Base-by-base conservation (phyloP, 805 yeast genomes). In the Teunomyces funiuensis region DNA sequence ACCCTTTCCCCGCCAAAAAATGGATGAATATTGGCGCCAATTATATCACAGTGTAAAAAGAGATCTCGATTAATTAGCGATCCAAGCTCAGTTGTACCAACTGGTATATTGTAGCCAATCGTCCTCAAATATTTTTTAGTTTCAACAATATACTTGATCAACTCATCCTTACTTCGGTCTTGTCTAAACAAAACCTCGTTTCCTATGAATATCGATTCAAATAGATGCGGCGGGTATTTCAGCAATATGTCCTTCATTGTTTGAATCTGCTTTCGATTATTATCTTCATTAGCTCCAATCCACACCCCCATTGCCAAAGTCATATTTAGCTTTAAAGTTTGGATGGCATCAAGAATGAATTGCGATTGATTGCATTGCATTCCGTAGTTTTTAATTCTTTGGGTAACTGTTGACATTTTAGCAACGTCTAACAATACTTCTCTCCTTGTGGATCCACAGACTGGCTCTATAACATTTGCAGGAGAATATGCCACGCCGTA, bases 1-100 rank as follows among this genome's bases (percentile, higher is more conserved):
- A 75, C 83, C 1, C 47, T 41, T 0, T 70, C 73, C 0, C 89
- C 89, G 1, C 80, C 76, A 56, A 82, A 80, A 45, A 83, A 83
- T 2, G 89, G 88, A 59, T 82, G 85, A 4, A 80, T 64, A 51
- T 81, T 82, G 6, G 81, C 78, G 0, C 87, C 88, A 23, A 79
- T 55, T 8, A 82, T 58, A 50, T 83, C 88, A 49, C 79, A 73
- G 2, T 54, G 61, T 26, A 57, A 51, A 22, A 77, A 52, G 20
- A 80, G 49, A 3, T 62, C 63, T 3, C 54, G 45, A 20, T 65
- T 66, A 29, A 79, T 60, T 28, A 63, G 60, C 1, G 79, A 69
- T 0, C 83, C 84, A 28, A 78, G 57, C 34, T 83, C 88, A 0
- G 83, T 69, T 0, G 85, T 79, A 1, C 88, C 88, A 3, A 83